Evolutionary conservation across 768 basidiomycete genomes (phyloP).

Genomic region (Naganishia vishniacii): DNA sequence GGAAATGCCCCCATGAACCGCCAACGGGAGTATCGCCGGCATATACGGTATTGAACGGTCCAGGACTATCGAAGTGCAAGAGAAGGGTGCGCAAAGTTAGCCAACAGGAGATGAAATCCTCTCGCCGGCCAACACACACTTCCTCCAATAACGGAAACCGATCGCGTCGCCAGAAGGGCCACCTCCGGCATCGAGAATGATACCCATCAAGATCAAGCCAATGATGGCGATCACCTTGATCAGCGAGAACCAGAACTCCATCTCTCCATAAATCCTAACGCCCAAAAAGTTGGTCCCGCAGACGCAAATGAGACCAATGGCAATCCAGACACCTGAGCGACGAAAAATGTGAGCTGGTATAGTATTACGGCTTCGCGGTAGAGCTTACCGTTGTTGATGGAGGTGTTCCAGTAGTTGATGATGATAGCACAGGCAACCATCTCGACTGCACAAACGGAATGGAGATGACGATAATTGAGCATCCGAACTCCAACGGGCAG

Average conservation of each 20-base stretch:
- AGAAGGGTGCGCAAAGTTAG: constrained; percentile 1
- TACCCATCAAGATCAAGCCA: constrained; percentile 47
- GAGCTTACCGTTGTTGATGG: constrained; percentile 35
- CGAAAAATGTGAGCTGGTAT: too few species aligned
- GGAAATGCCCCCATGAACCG: constrained; percentile 35
- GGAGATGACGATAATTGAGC: neutral
- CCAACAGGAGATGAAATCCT: neutral
- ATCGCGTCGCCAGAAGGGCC: constrained; percentile 43
- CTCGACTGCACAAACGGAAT: constrained; percentile 28
- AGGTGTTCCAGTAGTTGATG: constrained; percentile 51
- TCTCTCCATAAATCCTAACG: constrained; percentile 52
- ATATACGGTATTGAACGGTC: constrained; percentile 43
- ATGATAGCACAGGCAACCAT: constrained; percentile 40
- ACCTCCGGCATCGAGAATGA: constrained; percentile 46
- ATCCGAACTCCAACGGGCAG: neutral
- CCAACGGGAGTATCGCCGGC: constrained; percentile 33
- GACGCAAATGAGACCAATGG: constrained; percentile 45
- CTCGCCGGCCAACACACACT: constrained; percentile 1
- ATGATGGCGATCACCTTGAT: constrained; percentile 54
- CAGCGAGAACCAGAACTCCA: constrained; percentile 57
- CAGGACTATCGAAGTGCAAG: constrained; percentile 39
- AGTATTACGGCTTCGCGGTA: constrained; percentile 28
- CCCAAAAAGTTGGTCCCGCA: constrained; percentile 50
- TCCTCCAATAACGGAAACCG: constrained; percentile 44
- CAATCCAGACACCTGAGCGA: constrained; percentile 50